A percentile compares a stretch with the other conserved stretches of the same genome.
phyloP scores from a whole-genome alignment of 148 eudicot species.

The Diospyros kaki region DNA sequence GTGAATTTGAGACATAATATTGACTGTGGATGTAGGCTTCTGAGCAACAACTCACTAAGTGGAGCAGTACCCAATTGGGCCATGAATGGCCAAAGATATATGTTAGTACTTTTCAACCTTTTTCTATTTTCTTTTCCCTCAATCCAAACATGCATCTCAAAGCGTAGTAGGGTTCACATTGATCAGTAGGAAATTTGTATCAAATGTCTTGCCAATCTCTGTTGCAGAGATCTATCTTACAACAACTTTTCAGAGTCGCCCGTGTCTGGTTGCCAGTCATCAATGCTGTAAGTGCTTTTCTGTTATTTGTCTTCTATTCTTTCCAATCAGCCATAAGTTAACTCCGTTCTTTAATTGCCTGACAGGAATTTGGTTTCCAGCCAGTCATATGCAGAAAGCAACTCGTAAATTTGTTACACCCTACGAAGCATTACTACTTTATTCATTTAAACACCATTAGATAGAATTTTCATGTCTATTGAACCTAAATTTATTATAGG shows the following conservation, averaged over 20 bases:
- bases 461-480: neutral
- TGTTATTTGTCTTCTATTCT: neutral
- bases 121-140: neutral
- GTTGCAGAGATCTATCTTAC: constrained; percentile 80
- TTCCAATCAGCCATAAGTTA: constrained; percentile 1
- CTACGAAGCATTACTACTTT: neutral
- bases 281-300: constrained; percentile 46
- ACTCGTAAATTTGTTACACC: constrained; percentile 37
- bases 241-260: constrained; percentile 56
- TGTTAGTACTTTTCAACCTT: constrained; percentile 14
- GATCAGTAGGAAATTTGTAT: neutral
- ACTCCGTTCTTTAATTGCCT: constrained; percentile 9
- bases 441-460: neutral
- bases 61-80: constrained; percentile 62
- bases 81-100: constrained; percentile 23
- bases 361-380: constrained; percentile 67
- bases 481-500: constrained; percentile 19
- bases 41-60: constrained; percentile 49
- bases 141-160: neutral
- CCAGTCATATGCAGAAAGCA: constrained; percentile 28
- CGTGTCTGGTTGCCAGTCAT: constrained; percentile 40
- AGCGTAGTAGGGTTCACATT: neutral
- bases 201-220: neutral
- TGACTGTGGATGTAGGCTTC: constrained; percentile 36
- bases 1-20: neutral